phyloP scores from a whole-genome alignment of 2,329 filamentous ascomycete genomes.

The Fusarium hostae region DNA sequence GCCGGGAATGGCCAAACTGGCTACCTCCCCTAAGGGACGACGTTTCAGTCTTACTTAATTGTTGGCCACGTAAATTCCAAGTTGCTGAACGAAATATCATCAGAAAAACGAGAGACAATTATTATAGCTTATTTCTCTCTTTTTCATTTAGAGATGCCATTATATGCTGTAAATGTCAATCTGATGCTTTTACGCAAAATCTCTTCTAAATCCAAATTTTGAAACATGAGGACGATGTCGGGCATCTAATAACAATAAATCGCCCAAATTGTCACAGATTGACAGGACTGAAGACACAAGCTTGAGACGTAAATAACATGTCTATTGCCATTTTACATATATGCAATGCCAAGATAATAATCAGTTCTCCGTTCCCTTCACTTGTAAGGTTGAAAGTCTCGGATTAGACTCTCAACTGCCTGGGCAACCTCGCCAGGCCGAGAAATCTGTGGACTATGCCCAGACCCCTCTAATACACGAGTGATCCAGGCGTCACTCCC shows the following conservation, averaged over 20 bases:
- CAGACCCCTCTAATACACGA: neutral
- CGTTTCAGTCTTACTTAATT: no score
- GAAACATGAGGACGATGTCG: no score
- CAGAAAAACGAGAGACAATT: no score
- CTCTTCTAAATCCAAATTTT: no score
- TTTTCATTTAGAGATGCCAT: no score
- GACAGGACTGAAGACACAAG: no score
- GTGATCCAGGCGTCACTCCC: neutral
- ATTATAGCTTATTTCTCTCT: no score
- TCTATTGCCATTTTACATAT: fast-evolving
- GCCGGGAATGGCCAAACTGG: no score
- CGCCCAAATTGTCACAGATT: no score
- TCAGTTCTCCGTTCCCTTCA: fast-evolving
- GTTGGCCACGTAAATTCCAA: fast-evolving
- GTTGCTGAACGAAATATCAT: fast-evolving
- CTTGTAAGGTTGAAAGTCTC: neutral
- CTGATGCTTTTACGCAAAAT: no score
- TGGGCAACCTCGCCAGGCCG: neutral
- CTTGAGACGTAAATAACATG: fast-evolving
- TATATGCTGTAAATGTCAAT: no score
- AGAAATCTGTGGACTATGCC: neutral
- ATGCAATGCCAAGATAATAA: neutral
- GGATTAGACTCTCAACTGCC: neutral
- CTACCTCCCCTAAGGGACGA: neutral
- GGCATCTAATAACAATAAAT: no score